Conservation (phyloP, 495 filamentous ascomycete species). For the Xylaria scruposa region DNA sequence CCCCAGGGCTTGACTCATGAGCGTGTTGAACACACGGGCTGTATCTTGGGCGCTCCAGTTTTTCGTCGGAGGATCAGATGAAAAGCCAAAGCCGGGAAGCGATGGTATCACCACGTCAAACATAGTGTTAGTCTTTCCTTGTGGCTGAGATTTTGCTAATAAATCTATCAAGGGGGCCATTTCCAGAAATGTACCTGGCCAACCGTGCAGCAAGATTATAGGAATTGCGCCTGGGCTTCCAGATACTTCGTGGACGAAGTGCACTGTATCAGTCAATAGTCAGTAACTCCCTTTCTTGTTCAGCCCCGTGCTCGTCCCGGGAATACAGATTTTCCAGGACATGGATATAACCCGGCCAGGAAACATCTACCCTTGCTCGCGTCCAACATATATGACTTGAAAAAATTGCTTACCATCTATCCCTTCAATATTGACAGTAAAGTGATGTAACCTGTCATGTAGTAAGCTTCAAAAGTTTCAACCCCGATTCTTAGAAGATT, state of each 20-base stretch:
- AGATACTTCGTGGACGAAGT: constrained; percentile 5
- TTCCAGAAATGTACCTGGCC: constrained; percentile 9
- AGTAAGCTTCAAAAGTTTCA: not conserved
- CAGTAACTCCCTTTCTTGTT: not conserved
- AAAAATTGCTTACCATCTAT: constrained; percentile 8
- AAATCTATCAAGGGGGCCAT: constrained; percentile 12
- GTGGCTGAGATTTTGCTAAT: not conserved
- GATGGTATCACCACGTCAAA: constrained; percentile 12
- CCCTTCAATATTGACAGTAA: constrained; percentile 1
- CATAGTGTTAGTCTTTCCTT: not conserved
- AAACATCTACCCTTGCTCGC: not conserved
- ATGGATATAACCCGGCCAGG: not conserved
- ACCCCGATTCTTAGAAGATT: no score
- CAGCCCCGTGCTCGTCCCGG: not conserved
- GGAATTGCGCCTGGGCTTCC: not conserved
- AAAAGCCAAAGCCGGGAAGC: constrained; percentile 6
- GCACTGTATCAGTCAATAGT: not conserved
- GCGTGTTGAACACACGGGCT: constrained; percentile 1
- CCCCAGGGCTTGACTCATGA: constrained; percentile 29
- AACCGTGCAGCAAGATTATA: constrained; percentile 14
- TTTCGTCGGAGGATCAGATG: not conserved
- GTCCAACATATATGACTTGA: not conserved
- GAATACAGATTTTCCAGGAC: not conserved
- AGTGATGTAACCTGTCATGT: not conserved
- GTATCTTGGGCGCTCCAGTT: not conserved